Evolutionary conservation across 2,329 filamentous ascomycete genomes (phyloP).

Genomic region (Simplicillium sp.): DNA sequence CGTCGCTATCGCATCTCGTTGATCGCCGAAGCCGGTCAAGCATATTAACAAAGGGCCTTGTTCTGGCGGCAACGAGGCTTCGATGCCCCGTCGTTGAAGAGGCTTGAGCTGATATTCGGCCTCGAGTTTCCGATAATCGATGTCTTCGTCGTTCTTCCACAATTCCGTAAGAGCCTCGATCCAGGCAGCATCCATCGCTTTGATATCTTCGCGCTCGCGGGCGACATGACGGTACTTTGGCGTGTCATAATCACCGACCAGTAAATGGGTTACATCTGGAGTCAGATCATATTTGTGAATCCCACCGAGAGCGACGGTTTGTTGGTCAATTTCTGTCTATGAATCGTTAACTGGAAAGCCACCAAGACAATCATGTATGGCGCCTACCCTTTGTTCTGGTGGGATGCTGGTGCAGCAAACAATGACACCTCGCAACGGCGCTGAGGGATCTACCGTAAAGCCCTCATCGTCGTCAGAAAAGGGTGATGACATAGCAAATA

Average conservation of each 20-base stretch:
- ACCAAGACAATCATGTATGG: constrained; percentile 1
- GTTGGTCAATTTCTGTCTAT: constrained; percentile 47
- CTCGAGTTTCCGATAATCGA: constrained; percentile 65
- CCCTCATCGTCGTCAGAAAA: constrained; percentile 12
- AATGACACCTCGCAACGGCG: constrained; percentile 61
- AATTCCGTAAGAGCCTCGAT: constrained; percentile 67
- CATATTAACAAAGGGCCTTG: constrained; percentile 36
- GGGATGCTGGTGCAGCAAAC: constrained; percentile 83
- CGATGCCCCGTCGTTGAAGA: constrained; percentile 45
- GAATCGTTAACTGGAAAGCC: constrained; percentile 1
- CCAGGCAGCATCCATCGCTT: constrained; percentile 74
- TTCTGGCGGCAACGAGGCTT: constrained; percentile 15
- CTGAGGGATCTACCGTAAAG: constrained; percentile 41
- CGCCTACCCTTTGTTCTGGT: constrained; percentile 62
- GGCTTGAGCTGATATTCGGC: constrained; percentile 52
- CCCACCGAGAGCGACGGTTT: constrained; percentile 75
- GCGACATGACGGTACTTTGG: constrained; percentile 95
- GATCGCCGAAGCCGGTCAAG: constrained; percentile 48
- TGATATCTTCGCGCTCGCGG: constrained; percentile 76
- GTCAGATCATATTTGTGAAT: constrained; percentile 84
- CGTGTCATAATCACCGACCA: constrained; percentile 83
- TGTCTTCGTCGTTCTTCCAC: constrained; percentile 75
- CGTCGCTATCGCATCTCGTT: constrained; percentile 62
- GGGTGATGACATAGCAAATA: constrained; percentile 17
- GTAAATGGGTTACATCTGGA: constrained; percentile 88